phyloP scores from a whole-genome alignment of 2,329 filamentous ascomycete species.

The Blastomyces silverae region DNA sequence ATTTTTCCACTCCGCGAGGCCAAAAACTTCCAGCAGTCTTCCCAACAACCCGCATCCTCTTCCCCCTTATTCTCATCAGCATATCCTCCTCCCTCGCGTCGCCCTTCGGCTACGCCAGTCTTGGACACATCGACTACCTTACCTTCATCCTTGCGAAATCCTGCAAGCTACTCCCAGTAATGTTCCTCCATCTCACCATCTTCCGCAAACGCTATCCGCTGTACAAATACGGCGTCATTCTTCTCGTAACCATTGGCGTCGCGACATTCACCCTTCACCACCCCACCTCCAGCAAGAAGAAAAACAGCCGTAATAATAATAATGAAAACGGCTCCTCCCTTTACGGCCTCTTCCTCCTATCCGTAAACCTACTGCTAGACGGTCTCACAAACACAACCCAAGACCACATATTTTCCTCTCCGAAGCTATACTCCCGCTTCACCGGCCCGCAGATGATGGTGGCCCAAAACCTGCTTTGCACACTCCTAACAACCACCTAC shows the following conservation, averaged over 20 bases:
- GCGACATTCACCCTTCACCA: slow-evolving; percentile 90
- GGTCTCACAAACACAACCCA: slow-evolving; percentile 94
- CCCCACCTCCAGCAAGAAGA: slow-evolving; percentile 55
- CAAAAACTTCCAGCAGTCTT: slow-evolving; percentile 55
- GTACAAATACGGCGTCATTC: slow-evolving; percentile 93
- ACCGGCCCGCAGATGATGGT: slow-evolving; percentile 99
- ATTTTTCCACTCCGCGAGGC: slow-evolving; percentile 53
- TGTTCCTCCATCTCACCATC: slow-evolving; percentile 89
- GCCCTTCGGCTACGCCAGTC: slow-evolving; percentile 90
- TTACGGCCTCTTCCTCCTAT: slow-evolving; percentile 69
- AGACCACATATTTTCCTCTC: slow-evolving; percentile 77
- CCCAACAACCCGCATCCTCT: slow-evolving; percentile 65
- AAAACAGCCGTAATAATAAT: slow-evolving; percentile 41
- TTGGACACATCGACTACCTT: slow-evolving; percentile 94
- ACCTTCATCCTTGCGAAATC: slow-evolving; percentile 96
- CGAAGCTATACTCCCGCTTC: slow-evolving; percentile 63
- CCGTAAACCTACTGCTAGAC: slow-evolving; percentile 88
- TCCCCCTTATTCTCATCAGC: slow-evolving; percentile 75
- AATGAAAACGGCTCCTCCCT: slow-evolving; percentile 58
- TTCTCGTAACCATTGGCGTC: slow-evolving; percentile 83
- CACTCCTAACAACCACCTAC: slow-evolving; percentile 67
- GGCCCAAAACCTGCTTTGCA: slow-evolving; percentile 85
- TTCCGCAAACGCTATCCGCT: slow-evolving; percentile 85
- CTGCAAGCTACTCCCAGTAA: slow-evolving; percentile 98
- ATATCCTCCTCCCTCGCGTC: slow-evolving; percentile 81